A percentile compares a stretch with the other conserved stretches of the same genome.
Conservation (phyloP, 768 basidiomycete genomes). For the Rhizopogon rudus region DNA sequence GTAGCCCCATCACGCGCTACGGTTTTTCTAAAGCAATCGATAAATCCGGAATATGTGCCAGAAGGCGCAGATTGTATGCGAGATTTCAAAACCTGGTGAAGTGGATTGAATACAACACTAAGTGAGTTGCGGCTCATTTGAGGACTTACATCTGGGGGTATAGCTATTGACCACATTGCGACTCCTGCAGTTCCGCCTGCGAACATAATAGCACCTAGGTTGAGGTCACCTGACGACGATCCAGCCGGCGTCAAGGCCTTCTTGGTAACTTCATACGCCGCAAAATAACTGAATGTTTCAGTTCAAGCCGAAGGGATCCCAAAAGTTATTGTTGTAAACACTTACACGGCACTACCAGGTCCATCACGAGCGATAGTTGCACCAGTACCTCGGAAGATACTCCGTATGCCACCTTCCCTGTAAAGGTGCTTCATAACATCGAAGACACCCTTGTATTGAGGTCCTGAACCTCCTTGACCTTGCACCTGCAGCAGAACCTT, state of each 20-base stretch:
- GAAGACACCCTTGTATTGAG: conserved; percentile 82
- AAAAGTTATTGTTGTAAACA: conserved; percentile 9
- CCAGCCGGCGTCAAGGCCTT: conserved; percentile 78
- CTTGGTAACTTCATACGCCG: conserved; percentile 94
- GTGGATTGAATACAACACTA: conserved; percentile 4
- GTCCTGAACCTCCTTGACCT: conserved; percentile 73
- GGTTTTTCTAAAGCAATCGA: conserved; percentile 91
- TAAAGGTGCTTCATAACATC: conserved; percentile 91
- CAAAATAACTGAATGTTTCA: conserved; percentile 73
- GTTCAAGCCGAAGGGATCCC: conserved; percentile 6
- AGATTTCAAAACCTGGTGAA: conserved; percentile 83
- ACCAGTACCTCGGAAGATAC: conserved; percentile 87
- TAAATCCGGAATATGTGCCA: conserved; percentile 91
- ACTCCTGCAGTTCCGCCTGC: conserved; percentile 95
- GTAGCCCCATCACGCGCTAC: conserved; percentile 82
- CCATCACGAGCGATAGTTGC: conserved; percentile 96
- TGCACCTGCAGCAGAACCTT: conserved; percentile 95
- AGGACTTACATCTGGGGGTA: conserved; percentile 86
- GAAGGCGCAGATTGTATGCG: conserved; percentile 94
- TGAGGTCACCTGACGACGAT: conserved; percentile 73
- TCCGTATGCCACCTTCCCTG: conserved; percentile 86
- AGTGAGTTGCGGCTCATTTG: background rate
- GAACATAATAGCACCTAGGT: conserved; percentile 80
- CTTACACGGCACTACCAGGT: conserved; percentile 94
- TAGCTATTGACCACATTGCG: conserved; percentile 97